phyloP scores from a whole-genome alignment of 805 yeast species.

The Teunomyces atbi region DNA sequence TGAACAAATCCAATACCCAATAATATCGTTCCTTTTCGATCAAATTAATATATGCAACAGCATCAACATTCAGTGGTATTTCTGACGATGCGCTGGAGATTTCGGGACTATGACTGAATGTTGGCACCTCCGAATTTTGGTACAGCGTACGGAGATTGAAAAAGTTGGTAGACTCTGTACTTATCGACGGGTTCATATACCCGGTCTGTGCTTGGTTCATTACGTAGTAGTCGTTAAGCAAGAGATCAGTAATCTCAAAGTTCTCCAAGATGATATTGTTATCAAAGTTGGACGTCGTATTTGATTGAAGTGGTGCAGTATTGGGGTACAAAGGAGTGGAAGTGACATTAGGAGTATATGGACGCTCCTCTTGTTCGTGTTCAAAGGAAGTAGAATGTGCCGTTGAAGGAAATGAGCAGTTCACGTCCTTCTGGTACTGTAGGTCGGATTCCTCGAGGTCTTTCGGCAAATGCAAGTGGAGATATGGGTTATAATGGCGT shows the following conservation, averaged over 20 bases:
- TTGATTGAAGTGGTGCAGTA: not conserved
- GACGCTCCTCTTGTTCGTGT: not conserved
- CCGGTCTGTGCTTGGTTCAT: constrained; percentile 2
- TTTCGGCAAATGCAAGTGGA: constrained; percentile 27
- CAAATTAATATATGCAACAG: constrained; percentile 19
- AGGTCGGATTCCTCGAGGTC: constrained; percentile 34
- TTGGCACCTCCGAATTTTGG: not conserved
- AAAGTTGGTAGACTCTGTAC: constrained; percentile 2
- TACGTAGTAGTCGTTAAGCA: constrained; percentile 19
- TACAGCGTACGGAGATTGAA: not conserved
- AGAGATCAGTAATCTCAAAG: constrained; percentile 23
- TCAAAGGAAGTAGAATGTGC: constrained; percentile 1
- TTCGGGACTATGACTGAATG: not conserved
- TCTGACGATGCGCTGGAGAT: constrained; percentile 1
- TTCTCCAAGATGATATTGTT: constrained; percentile 20
- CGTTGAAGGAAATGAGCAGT: constrained; percentile 11
- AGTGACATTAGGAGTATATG: not conserved
- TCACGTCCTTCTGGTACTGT: constrained; percentile 24
- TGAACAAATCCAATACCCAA: constrained; percentile 41
- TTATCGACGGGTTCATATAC: not conserved
- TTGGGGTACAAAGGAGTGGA: not conserved
- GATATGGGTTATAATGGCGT: constrained; percentile 28
- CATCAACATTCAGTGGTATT: constrained; percentile 15
- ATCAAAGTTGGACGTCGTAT: constrained; percentile 6
- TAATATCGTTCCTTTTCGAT: constrained; percentile 35